Evolutionary conservation across 495 filamentous ascomycete species (phyloP), one percentile per base, ranked within the genome.

Genomic region (Penicillium macrosclerotiorum): DNA sequence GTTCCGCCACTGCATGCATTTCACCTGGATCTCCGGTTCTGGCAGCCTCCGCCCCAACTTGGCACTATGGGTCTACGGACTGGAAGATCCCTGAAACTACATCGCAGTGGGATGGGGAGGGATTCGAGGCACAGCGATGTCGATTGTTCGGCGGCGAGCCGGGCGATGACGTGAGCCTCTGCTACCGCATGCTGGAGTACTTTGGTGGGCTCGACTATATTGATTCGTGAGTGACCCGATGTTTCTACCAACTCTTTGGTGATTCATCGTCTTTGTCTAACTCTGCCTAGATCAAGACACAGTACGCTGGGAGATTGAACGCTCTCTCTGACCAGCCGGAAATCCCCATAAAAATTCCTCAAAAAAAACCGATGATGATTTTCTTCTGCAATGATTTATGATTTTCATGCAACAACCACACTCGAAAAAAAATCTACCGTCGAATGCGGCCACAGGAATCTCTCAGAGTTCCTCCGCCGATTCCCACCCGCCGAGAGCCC

Each of bases 121-220:
- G 53, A 35, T 18, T 70, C 22, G 66, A 71, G 49, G 54, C 55
- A 12, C 63, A 69, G 34, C 69, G 69, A 45, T 73, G 45, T 55
- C 72, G 69, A 42, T 62, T 74, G 14, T 76, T 71, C 42, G 72
- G 72, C 27, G 72, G 71, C 5, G 71, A 69, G 51, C 72, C 72
- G 16, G 71, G 72, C 19, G 71, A 76, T 45, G 72, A 76, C 47
- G 49, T 69, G 34, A 55, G 47, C 41, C 65, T 76, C 12, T 74
- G 69, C 49, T 66, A 71, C 48, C 65, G 69, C 25, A 75, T 75
- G 72, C 64, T 76, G 12, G 68, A 74, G 47, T 74, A 69, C 42
- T 76, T 76, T 31, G 71, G 62, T 50, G 68, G 67, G 46, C 67
- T 76, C 24, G 72, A 74, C 50, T 76, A 72, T 55, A 73, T 76